Percentiles rank a stretch among this genome's conserved stretches.
Conservation (phyloP, 192 early-diverging fungal species). For the Chytriomyces confervae region DNA sequence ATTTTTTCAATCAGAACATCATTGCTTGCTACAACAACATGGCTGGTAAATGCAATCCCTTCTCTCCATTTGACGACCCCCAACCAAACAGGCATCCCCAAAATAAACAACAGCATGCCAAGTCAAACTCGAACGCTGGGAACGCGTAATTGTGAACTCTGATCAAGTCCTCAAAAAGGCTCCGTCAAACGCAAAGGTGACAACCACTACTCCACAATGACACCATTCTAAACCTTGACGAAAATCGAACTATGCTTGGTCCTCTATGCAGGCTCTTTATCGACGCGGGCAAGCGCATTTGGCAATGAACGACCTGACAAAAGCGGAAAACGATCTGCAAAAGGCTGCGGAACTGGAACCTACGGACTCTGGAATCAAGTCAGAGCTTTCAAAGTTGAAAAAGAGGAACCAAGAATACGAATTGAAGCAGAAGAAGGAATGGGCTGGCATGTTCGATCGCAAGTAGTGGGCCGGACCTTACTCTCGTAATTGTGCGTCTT, state of each 20-base stretch:
- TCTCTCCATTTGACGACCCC: not conserved
- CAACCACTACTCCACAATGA: not conserved
- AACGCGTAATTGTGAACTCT: slow-evolving; percentile 36
- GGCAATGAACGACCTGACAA: slow-evolving; percentile 39
- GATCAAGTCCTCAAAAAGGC: slow-evolving; percentile 47
- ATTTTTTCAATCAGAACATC: slow-evolving; percentile 34
- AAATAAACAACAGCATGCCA: slow-evolving; percentile 44
- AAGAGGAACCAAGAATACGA: slow-evolving; percentile 38
- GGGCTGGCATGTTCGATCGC: slow-evolving; percentile 46
- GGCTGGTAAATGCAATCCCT: slow-evolving; percentile 38
- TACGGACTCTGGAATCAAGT: slow-evolving; percentile 43
- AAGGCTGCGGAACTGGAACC: slow-evolving; percentile 50
- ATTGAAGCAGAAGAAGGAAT: slow-evolving; percentile 50
- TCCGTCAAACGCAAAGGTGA: slow-evolving; percentile 45
- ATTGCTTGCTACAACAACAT: slow-evolving; percentile 54
- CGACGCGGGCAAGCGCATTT: slow-evolving; percentile 48
- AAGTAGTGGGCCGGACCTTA: slow-evolving; percentile 1
- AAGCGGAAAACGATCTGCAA: slow-evolving; percentile 46
- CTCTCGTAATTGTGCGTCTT: too few relatives aligned
- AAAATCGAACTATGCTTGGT: not conserved
- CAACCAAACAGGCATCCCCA: not conserved
- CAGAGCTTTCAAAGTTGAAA: slow-evolving; percentile 38
- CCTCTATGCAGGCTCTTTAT: slow-evolving; percentile 36
- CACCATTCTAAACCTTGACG: not conserved
- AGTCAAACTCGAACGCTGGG: slow-evolving; percentile 38